A percentile compares a stretch with the other conserved stretches of the same genome.
Conservation (phyloP, 2,329 filamentous ascomycete species). For the Bipolaris bicolor region DNA sequence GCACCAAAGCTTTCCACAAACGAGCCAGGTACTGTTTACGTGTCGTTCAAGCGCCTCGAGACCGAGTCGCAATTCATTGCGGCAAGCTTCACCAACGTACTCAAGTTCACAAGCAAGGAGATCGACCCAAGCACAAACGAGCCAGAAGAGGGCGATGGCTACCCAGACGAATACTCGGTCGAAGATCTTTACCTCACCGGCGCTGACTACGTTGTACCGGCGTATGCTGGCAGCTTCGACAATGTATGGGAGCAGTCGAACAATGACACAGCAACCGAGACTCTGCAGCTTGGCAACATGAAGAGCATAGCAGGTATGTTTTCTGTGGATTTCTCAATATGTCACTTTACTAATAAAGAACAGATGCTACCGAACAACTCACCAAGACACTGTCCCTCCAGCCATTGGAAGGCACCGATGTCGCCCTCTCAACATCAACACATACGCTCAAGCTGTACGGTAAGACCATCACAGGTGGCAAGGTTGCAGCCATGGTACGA, state of each 20-base stretch:
- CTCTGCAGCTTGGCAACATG: slow-evolving; percentile 81
- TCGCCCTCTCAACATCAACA: slow-evolving; percentile 84
- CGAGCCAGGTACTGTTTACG: slow-evolving; percentile 91
- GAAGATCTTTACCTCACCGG: slow-evolving; percentile 90
- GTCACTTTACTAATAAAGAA: slow-evolving; percentile 24
- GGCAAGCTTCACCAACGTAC: slow-evolving; percentile 84
- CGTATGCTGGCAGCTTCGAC: slow-evolving; percentile 93
- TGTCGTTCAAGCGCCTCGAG: slow-evolving; percentile 84
- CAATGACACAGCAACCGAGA: slow-evolving; percentile 90
- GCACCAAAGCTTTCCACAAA: slow-evolving; percentile 81
- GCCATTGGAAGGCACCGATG: slow-evolving; percentile 90
- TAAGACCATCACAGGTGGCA: slow-evolving; percentile 90
- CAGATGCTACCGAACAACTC: slow-evolving; percentile 92
- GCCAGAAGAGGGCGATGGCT: slow-evolving; percentile 82
- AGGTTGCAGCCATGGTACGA: slow-evolving; percentile 83
- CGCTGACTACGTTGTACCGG: slow-evolving; percentile 91
- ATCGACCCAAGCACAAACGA: slow-evolving; percentile 94
- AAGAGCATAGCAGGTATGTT: slow-evolving; percentile 88
- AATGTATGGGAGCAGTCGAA: slow-evolving; percentile 95
- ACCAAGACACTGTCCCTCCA: slow-evolving; percentile 86
- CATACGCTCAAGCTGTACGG: slow-evolving; percentile 96
- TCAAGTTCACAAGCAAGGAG: slow-evolving; percentile 98
- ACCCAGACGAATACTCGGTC: slow-evolving; percentile 97
- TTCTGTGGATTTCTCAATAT: not conserved
- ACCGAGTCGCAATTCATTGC: slow-evolving; percentile 79